Conservation (phyloP, 1,284 basidiomycete species). For the Ustilago bromivora region DNA sequence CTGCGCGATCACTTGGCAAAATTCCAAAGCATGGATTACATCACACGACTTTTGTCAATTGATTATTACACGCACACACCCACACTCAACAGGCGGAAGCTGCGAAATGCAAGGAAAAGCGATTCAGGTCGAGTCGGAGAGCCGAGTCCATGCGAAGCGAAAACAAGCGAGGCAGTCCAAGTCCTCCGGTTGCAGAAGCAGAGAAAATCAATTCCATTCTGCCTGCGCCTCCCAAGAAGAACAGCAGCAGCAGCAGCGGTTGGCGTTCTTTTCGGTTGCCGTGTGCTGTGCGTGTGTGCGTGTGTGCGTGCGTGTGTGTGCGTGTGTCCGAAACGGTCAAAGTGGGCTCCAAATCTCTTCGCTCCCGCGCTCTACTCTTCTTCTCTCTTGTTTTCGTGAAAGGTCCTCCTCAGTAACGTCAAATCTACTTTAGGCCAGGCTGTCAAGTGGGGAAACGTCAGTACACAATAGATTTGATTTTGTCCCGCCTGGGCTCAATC, state of each 20-base stretch:
- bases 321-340: not conserved
- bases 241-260: not conserved
- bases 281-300: conserved; percentile 7
- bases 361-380: not conserved
- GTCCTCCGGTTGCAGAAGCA: not conserved
- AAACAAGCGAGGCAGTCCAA: not conserved
- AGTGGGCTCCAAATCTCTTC: not conserved
- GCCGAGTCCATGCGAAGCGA: not conserved
- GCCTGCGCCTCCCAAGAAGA: not conserved
- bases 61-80: not conserved
- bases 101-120: not conserved
- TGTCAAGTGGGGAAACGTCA: not conserved
- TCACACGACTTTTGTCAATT: not conserved
- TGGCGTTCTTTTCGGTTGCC: not conserved
- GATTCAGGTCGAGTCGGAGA: not conserved
- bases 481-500: no score
- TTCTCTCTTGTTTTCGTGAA: not conserved
- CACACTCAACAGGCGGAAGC: conserved; percentile 1
- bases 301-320: conserved; percentile 1
- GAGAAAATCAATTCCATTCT: not conserved
- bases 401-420: not conserved
- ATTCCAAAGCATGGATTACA: not conserved
- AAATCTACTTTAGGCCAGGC: not conserved
- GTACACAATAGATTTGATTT: no score
- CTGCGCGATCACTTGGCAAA: no score